A percentile compares a stretch with the other conserved stretches of the same genome.
phyloP scores from a whole-genome alignment of 257 asterid genomes.

The Solanum chilense region DNA sequence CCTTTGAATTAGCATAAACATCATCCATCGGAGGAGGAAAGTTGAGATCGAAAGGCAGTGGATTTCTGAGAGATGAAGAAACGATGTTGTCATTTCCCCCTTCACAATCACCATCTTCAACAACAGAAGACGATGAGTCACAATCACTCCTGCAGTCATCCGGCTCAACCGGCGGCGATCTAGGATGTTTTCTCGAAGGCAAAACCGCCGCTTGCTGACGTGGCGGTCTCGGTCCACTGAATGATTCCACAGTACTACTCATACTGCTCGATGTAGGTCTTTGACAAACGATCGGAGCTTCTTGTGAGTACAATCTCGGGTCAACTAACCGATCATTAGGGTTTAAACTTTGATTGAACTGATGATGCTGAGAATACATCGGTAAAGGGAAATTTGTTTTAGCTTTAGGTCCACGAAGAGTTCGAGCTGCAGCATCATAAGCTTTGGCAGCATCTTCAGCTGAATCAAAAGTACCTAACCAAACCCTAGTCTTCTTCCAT shows the following conservation, averaged over 20 bases:
- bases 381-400: slow-evolving; percentile 8
- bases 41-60: slow-evolving; percentile 31
- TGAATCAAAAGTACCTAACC: slow-evolving; percentile 15
- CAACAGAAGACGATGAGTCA: slow-evolving; percentile 58
- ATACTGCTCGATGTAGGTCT: slow-evolving; percentile 52
- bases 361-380: not conserved
- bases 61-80: slow-evolving; percentile 30
- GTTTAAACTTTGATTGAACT: slow-evolving; percentile 4
- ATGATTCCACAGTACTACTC: slow-evolving; percentile 77
- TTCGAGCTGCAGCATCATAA: slow-evolving; percentile 6
- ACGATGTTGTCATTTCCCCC: not conserved
- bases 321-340: slow-evolving; percentile 24
- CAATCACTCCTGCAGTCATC: slow-evolving; percentile 58
- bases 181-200: slow-evolving; percentile 26
- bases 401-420: slow-evolving; percentile 8
- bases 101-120: slow-evolving; percentile 41
- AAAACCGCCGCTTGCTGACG: slow-evolving; percentile 6
- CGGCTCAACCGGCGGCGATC: slow-evolving; percentile 31
- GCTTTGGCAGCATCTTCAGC: slow-evolving; percentile 15
- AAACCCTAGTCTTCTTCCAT: slow-evolving; percentile 10
- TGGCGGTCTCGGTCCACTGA: slow-evolving; percentile 45
- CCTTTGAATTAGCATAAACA: not conserved
- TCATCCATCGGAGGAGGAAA: slow-evolving; percentile 14
- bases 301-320: slow-evolving; percentile 20
- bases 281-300: slow-evolving; percentile 22